Evolutionary conservation across 2,329 filamentous ascomycete species (phyloP), one percentile per base, ranked within the genome.

Genomic region (Mollisiaceae sp.): DNA sequence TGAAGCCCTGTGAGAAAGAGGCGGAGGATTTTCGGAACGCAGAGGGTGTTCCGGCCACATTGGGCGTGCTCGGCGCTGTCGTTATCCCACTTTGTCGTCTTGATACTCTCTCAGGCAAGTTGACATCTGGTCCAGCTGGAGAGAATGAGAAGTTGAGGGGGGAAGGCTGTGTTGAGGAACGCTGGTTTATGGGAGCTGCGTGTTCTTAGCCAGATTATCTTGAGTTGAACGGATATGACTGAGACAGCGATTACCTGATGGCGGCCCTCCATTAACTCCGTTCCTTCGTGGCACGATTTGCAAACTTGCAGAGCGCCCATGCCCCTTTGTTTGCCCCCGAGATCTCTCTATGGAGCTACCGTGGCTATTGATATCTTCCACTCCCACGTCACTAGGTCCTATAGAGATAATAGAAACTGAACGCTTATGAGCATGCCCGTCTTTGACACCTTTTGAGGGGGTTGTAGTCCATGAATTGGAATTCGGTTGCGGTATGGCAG

Each of bases 401-500:
- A 94, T 86, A 11, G 92, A 94, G 55, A 94, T 87, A 69, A 95
- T 94, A 20, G 92, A 95, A 36, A 95, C 84, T 2, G 92, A 94
- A 72, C 91, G 84, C 76, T 90, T 88, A 73, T 94, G 91, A 61
- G 83, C 81, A 73, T 90, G 86, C n/a, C 83, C 81, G 41, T 74
- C 67, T 57, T 69, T 72, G 27, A 66, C 67, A n/a, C 63, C 22
- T 63, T 66, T 72, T 4, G 64, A 52, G 43, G 65, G 60, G 15
- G 65, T 67, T 22, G 67, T 70, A 67, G 69, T 73, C 71, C 71
- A 72, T 41, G 67, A 67, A 36, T 68, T 68, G 27, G 72, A 54
- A 55, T 62, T 60, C 36, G 60, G 60, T 55, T 67, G 67, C 24
- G 67, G 60, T 56, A 67, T 63, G 45, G 64, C 62, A 35, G 67